A percentile compares a stretch with the other conserved stretches of the same genome.
Conservation (phyloP, 2,329 filamentous ascomycete genomes). For the Fusarium dimerum region DNA sequence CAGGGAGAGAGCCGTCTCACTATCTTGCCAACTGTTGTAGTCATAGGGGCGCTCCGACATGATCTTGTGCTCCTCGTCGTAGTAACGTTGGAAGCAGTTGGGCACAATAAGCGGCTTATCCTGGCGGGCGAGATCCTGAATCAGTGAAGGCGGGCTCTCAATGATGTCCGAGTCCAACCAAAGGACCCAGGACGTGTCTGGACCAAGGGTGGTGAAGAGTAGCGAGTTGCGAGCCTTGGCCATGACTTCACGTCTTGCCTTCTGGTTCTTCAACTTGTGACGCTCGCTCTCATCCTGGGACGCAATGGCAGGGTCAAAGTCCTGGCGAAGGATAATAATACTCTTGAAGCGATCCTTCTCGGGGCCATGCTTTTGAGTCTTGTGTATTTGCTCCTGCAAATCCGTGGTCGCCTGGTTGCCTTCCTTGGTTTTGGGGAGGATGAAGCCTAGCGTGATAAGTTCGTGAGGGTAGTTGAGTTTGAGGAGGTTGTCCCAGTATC, state of each 20-base stretch:
- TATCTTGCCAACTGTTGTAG: constrained; percentile 98
- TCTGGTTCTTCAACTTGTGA: constrained; percentile 91
- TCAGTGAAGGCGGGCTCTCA: constrained; percentile 80
- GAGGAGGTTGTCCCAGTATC: constrained; percentile 93
- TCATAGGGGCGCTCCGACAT: constrained; percentile 85
- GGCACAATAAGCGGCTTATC: constrained; percentile 91
- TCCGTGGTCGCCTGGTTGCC: constrained; percentile 83
- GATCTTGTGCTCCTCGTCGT: constrained; percentile 66
- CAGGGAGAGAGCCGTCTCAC: constrained; percentile 73
- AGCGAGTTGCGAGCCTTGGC: constrained; percentile 90
- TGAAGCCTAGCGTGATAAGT: constrained; percentile 92
- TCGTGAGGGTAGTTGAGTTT: constrained; percentile 88
- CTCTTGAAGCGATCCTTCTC: constrained; percentile 85
- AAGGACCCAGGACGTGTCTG: constrained; percentile 90
- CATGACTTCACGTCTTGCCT: constrained; percentile 84
- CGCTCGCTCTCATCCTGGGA: constrained; percentile 87
- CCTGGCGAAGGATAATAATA: constrained; percentile 91
- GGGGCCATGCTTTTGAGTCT: constrained; percentile 76
- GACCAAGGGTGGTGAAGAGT: constrained; percentile 91
- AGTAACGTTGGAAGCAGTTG: constrained; percentile 91
- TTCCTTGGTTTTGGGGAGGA: constrained; percentile 89
- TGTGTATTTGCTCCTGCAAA: constrained; percentile 80
- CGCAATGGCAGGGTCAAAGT: constrained; percentile 79
- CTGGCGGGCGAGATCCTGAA: constrained; percentile 87
- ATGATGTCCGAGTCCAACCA: constrained; percentile 94